Evolutionary conservation across 2,329 filamentous ascomycete genomes (phyloP).

Genomic region (Ceratocystis huliohia): DNA sequence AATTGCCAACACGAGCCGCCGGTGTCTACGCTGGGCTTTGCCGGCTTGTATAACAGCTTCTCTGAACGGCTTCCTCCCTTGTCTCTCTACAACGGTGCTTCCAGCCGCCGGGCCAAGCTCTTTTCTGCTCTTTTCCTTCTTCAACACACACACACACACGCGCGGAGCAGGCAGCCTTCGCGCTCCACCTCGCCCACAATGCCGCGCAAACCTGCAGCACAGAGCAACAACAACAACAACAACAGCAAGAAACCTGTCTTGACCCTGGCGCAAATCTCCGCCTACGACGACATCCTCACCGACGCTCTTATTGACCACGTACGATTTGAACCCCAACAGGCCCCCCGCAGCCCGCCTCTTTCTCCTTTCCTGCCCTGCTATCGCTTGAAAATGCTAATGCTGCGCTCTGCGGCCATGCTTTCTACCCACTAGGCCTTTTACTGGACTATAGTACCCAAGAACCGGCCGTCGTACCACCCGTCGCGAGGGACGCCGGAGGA

Average conservation of each 20-base stretch:
- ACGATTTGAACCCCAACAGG: constrained; percentile 31
- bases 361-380: constrained; percentile 6
- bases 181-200: constrained; percentile 5
- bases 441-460: constrained; percentile 94
- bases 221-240: too few relatives aligned
- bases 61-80: background rate
- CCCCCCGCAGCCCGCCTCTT: background rate
- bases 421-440: constrained; percentile 60
- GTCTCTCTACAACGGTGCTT: background rate
- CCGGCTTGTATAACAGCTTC: background rate
- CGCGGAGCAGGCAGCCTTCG: background rate
- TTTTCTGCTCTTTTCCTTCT: background rate
- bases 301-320: constrained; percentile 93
- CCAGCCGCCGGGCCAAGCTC: background rate
- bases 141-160: background rate
- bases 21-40: background rate
- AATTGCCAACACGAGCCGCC: background rate
- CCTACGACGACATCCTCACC: constrained; percentile 90
- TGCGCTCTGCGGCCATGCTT: background rate
- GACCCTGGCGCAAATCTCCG: constrained; percentile 74
- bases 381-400: constrained; percentile 23
- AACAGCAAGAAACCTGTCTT: constrained; percentile 53
- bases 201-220: constrained; percentile 8
- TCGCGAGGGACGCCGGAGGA: constrained; percentile 63
- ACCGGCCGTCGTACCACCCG: constrained; percentile 72